Conservation (phyloP, 768 basidiomycete species). For the Porphyrellus cyaneotinctus region DNA sequence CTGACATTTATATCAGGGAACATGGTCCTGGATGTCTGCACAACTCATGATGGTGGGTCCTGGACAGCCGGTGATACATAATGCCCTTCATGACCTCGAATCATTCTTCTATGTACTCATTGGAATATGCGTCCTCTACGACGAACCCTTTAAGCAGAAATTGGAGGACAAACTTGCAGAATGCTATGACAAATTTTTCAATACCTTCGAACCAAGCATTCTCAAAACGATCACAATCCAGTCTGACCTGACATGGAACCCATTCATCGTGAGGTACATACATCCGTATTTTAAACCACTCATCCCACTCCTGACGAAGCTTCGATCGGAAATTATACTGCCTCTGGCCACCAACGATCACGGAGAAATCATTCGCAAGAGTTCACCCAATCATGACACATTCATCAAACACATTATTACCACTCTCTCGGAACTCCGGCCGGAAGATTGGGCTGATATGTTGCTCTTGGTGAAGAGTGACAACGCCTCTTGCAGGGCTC, state of each 20-base stretch:
- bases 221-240: not conserved
- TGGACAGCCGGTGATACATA: conserved; percentile 1
- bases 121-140: not conserved
- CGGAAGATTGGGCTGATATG: too few relatives aligned
- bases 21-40: conserved; percentile 2
- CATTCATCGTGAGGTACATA: not conserved
- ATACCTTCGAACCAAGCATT: not conserved
- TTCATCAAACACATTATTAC: not conserved
- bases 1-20: not conserved
- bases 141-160: not conserved
- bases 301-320: not conserved
- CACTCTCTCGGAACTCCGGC: too few relatives aligned
- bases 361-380: too few relatives aligned
- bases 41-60: conserved; percentile 4
- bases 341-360: not conserved
- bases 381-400: not conserved
- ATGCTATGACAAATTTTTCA: conserved; percentile 7
- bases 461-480: too few relatives aligned
- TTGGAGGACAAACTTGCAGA: not conserved
- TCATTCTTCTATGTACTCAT: not conserved
- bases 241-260: not conserved
- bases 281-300: not conserved
- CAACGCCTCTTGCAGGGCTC: too few relatives aligned
- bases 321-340: not conserved
- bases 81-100: not conserved